Base-by-base conservation (phyloP, 75 land plant genomes). In the Cunninghamia lanceolata region DNA sequence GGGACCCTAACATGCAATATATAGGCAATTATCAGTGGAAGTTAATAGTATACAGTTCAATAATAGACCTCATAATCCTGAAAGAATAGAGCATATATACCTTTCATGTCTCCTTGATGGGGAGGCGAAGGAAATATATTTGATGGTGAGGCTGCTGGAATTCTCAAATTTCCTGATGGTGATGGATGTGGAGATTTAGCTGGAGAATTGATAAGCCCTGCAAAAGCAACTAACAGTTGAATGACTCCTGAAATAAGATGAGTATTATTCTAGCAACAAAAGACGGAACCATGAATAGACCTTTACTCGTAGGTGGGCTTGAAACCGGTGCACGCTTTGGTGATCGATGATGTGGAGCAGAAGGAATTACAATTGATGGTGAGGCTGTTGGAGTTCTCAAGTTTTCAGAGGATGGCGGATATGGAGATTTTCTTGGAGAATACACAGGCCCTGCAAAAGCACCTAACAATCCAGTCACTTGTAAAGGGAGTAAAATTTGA, bases 101-200 rank as follows among this genome's bases (percentile, higher is more conserved):
- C 82, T 79, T 76, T 35, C 11, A 2, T 83, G 88, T 93, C 90
- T 86, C 50, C 82, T 86, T 92, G 87, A 81, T 90, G 94, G 54
- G 94, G 93, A 50, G 94, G 90, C 78, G 90, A 89, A 59, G 93
- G 91, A 46, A 92, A 53, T 35, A 40, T 25, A 30, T 82, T 63
- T 77, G 82, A n/a, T 56, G 85, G 79, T 56, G 86, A 47, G 78
- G 84, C 84, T 34, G 84, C 83, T 53, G 80, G 91, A 80, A 63
- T 50, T 66, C 85, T 84, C 70, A 70, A 11, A 43, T 63, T 82
- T 76, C 4, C 50, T 43, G 84, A 35, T 34, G 83, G 70, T 39
- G 90, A 87, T 77, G 83, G 70, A 83, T 63, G n/a, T 30, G 94
- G 94, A 82, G 88, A 85, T 63, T 70, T 25, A 32, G 87, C 35